Percentiles rank a stretch among this genome's conserved stretches.
Conservation (phyloP, 495 filamentous ascomycete genomes). For the Tuber indicum region DNA sequence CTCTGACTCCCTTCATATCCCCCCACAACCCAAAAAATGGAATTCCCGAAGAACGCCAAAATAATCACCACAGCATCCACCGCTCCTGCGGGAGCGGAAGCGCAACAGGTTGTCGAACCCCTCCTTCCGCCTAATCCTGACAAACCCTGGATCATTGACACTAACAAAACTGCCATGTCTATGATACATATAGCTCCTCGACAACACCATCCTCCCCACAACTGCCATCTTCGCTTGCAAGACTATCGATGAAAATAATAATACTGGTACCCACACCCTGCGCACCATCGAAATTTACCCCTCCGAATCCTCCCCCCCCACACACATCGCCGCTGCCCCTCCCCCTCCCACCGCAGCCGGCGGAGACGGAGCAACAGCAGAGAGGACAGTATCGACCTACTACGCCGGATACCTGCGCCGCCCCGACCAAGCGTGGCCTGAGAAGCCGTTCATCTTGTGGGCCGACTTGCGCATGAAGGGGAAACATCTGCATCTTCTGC, state of each 20-base stretch:
- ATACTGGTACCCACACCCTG: background rate
- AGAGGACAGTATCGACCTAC: background rate
- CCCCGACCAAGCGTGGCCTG: background rate
- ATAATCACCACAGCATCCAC: background rate
- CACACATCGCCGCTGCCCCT: background rate
- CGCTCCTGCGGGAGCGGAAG: background rate
- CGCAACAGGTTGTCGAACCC: background rate
- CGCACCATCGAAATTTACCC: background rate
- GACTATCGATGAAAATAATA: background rate
- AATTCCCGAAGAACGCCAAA: background rate
- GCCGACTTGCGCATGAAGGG: conserved; percentile 2
- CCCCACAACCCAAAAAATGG: background rate
- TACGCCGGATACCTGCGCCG: background rate
- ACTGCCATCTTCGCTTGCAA: background rate
- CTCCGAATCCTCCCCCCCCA: background rate
- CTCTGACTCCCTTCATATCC: background rate
- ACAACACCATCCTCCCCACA: background rate
- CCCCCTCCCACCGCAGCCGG: background rate
- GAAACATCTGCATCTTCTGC: background rate
- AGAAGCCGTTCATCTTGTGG: conserved; percentile 5
- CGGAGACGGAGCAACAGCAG: background rate
- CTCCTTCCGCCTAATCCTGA: background rate
- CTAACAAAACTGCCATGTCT: background rate
- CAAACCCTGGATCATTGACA: background rate
- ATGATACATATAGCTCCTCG: background rate